Base-by-base conservation (phyloP, 345 rosid species). In the Citrus unshiu region DNA sequence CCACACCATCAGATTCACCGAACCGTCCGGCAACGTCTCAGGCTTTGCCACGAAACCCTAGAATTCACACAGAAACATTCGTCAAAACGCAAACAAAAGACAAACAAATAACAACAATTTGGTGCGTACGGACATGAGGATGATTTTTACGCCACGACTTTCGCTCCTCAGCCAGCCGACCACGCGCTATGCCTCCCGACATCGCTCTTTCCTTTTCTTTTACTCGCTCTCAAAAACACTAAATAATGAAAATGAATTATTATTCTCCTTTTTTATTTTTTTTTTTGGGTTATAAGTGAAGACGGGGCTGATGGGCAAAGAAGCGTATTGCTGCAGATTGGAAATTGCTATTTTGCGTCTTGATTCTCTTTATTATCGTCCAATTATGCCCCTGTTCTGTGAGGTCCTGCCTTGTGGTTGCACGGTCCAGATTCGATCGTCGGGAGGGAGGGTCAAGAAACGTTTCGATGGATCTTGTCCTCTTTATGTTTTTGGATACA, bases 1-100 rank as follows among this genome's bases (percentile, higher is more conserved):
- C 99, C 99, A 95, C 70, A 86, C 88, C 99, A 95, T 92, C 87
- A 95, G 79, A 92, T 95, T 92, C 78, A 92, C 91, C 5, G 91
- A 78, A 10, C 99, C 97, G 84, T 95, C 98, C n/a, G 86, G 75
- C 77, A 76, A 51, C 18, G 90, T 90, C 86, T 93, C 99, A 22
- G 99, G 99, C 83, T 93, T 95, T 63, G 99, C 99, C 57, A 93
- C 99, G 84, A 95, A 95, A 86, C 99, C 98, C 99, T 93, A 91
- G 83, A 68, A 80, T 8, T 40, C 43, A 24, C 25, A 61, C 63
- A 70, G 54, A 51, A 9, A 30, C 14, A 54, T 27, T 27, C 39
- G 76, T 29, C 64, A 69, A 83, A 76, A 77, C 19, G 49, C 1
- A 37, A 59, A 64, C 63, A 73, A 56, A 19, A 30, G 66, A 32